Evolutionary conservation across 2,329 filamentous ascomycete species (phyloP), one percentile per base, ranked within the genome.

Genomic region (Escovopsis weberi): DNA sequence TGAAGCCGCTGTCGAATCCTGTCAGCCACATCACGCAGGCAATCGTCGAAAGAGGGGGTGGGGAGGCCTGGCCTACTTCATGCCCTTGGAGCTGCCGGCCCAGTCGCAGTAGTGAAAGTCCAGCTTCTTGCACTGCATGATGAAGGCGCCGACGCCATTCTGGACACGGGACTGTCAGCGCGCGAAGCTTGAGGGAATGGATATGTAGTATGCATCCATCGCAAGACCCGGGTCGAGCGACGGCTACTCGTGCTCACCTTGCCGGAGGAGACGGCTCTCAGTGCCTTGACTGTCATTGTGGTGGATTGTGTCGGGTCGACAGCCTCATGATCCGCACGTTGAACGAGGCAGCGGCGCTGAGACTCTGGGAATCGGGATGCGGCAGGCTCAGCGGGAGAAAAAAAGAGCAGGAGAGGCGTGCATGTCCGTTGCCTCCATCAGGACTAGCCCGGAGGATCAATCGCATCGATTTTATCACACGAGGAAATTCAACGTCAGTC

Each of bases 31-130:
- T 34, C 9, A 10, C 12, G 28, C 34, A 32, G 15, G n/a, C 10
- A 23, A 4, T 2, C 15, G 15, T 15, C 15, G 15, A 15, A n/a
- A 18, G 45, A 26, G 44, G 40, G 28, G 4, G 34, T 42, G 38
- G 45, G 42, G 30, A 39, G 1, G 10, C 18, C 12, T 26, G 33
- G 33, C 19, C 49, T 71, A 91, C 85, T 94, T 91, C 87, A 96
- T 95, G 59, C 91, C 91, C 57, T 70, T 78, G 33, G 89, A 96
- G 62, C 85, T 94, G 49, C 88, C 91, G 45, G 84, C 85, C 77
- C 83, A 88, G 72, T 96, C 87, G 70, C 91, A 96, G 70, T 94
- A 98, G 68, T 94, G 85, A 59, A 98, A 85, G 62, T 94, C 85
- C 62, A 98, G 71, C 59, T 82, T 84, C 72, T 86, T 94, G 78